Conservation (phyloP, 2,329 filamentous ascomycete genomes). For the Orbilia quercus region DNA sequence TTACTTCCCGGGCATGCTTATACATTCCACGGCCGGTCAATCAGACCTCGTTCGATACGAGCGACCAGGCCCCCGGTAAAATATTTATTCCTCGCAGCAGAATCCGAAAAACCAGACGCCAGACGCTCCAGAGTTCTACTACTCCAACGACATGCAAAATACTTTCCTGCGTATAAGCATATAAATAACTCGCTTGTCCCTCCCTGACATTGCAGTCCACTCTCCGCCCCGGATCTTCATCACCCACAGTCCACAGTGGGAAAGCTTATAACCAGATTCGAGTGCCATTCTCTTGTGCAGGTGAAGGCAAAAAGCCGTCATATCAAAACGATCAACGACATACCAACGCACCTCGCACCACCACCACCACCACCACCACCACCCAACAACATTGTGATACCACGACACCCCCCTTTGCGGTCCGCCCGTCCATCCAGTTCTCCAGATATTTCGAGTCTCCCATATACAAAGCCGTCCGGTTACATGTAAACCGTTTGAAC, state of each 20-base stretch:
- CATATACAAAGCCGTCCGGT: too few relatives aligned
- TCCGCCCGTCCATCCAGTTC: not conserved
- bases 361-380: constrained; percentile 2
- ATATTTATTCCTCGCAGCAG: constrained; percentile 27
- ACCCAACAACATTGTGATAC: constrained; percentile 16
- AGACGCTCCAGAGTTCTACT: constrained; percentile 38
- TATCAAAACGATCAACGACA: constrained; percentile 17
- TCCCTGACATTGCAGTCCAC: constrained; percentile 27
- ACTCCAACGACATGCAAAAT: constrained; percentile 33
- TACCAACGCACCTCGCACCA: constrained; percentile 11
- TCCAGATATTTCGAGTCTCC: not conserved
- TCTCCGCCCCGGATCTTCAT: constrained; percentile 20
- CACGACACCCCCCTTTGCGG: too few relatives aligned
- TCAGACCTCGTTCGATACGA: constrained; percentile 24
- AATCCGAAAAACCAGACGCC: constrained; percentile 27
- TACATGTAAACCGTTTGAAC: constrained; percentile 39
- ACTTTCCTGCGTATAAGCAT: constrained; percentile 17
- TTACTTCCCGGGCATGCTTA: constrained; percentile 14
- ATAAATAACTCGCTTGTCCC: constrained; percentile 55
- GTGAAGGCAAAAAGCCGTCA: constrained; percentile 6
- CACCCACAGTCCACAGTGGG: constrained; percentile 5
- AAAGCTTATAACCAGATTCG: constrained; percentile 5
- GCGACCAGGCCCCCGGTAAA: constrained; percentile 30
- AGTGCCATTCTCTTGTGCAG: not conserved
- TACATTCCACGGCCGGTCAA: constrained; percentile 2